A percentile compares a stretch with the other conserved stretches of the same genome.
These are phyloP conservation scores for Cladorrhinum sp. DNA, from an alignment of 2,329 filamentous ascomycete species.

Conservation along the genomic window DNA sequence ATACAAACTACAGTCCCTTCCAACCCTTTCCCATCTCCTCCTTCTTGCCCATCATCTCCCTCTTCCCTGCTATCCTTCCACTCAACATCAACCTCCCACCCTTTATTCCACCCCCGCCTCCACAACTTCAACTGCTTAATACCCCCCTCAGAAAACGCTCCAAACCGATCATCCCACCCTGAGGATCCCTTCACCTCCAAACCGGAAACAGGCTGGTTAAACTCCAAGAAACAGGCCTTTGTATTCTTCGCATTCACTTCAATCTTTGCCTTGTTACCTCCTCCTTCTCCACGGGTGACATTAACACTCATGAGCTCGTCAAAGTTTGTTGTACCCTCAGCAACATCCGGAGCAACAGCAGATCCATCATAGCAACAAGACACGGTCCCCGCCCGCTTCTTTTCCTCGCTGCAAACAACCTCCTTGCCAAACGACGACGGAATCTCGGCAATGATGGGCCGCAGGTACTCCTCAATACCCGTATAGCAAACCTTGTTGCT, in stretches of 20 bases:
- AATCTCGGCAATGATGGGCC: conserved; percentile 63
- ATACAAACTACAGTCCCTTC: conserved; percentile 70
- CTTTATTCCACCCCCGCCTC: conserved; percentile 73
- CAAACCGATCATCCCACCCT: conserved; percentile 62
- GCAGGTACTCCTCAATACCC: conserved; percentile 66
- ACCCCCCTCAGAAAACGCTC: conserved; percentile 59
- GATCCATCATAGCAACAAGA: conserved; percentile 70
- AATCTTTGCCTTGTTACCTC: conserved; percentile 56
- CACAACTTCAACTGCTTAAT: conserved; percentile 54
- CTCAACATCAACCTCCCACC: conserved; percentile 72
- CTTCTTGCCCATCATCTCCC: conserved; percentile 7
- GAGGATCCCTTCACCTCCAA: conserved; percentile 63
- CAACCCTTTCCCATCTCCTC: conserved; percentile 35
- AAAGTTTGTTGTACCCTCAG: conserved; percentile 38
- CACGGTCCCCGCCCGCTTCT: conserved; percentile 48
- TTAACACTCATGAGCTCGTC: conserved; percentile 67
- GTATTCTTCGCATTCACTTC: conserved; percentile 71
- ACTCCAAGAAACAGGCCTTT: conserved; percentile 71
- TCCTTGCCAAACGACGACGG: conserved; percentile 66
- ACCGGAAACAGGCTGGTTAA: conserved; percentile 63
- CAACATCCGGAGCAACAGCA: conserved; percentile 58
- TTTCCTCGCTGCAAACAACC: conserved; percentile 49
- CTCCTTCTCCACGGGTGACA: conserved; percentile 40
- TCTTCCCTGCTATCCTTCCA: conserved; percentile 47
- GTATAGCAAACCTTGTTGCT: conserved; percentile 65